These are phyloP conservation scores for Centella asiatica DNA, from an alignment of 129 eudicot species.

Conservation along the genomic window DNA sequence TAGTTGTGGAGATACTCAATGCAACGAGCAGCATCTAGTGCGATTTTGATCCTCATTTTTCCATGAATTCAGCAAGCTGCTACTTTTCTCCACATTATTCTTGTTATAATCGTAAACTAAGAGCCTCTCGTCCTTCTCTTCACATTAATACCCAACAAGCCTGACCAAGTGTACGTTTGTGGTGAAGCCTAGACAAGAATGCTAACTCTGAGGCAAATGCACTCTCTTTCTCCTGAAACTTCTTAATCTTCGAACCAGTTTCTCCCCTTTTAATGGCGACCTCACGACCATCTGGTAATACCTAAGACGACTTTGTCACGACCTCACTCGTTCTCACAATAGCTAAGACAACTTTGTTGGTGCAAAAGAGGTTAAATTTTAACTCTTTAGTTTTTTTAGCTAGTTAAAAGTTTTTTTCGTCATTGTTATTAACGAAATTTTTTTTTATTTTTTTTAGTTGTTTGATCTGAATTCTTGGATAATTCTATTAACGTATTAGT, in stretches of 20 bases:
- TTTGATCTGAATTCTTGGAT: too few species aligned
- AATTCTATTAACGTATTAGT: too few species aligned
- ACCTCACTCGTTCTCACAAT: too few species aligned
- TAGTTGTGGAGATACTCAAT: conserved; percentile 17
- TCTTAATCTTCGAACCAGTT: conserved; percentile 46
- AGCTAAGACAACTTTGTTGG: too few species aligned
- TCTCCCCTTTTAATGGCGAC: conserved; percentile 95
- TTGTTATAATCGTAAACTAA: conserved; percentile 17
- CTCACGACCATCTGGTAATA: conserved; percentile 74
- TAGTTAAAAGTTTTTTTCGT: too few species aligned
- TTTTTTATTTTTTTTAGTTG: too few species aligned
- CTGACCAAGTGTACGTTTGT: conserved; percentile 91
- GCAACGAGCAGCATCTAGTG: conserved; percentile 18
- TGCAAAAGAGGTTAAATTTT: too few species aligned
- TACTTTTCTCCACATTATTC: conserved; percentile 15
- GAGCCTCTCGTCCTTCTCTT: conserved; percentile 81
- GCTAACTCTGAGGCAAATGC: conserved; percentile 92
- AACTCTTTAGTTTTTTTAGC: too few species aligned
- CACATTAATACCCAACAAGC: conserved; percentile 88
- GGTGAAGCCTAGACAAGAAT: conserved; percentile 83
- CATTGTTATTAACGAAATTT: too few species aligned
- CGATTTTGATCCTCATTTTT: conserved; percentile 18
- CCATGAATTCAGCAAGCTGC: conserved; percentile 18
- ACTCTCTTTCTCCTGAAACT: conserved; percentile 85
- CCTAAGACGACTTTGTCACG: too few species aligned